Conservation (phyloP, 2,329 filamentous ascomycete species). For the Aspergillus hortae region DNA sequence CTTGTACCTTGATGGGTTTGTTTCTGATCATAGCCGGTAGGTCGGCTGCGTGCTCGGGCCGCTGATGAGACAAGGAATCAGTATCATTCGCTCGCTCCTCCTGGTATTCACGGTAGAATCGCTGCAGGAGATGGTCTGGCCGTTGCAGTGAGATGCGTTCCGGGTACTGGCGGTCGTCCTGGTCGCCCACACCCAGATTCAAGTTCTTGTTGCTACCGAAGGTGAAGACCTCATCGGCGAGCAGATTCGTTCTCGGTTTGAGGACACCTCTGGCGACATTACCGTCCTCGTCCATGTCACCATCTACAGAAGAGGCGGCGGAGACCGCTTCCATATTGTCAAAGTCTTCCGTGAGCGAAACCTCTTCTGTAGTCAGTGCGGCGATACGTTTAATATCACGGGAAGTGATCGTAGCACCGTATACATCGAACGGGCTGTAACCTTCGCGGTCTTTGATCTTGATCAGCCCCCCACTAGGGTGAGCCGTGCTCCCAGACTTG, state of each 20-base stretch:
- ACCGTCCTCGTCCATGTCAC: constrained; percentile 50
- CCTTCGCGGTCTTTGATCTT: constrained; percentile 96
- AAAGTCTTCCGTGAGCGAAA: constrained; percentile 42
- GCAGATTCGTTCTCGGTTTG: constrained; percentile 38
- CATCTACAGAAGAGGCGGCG: constrained; percentile 29
- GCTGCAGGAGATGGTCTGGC: constrained; percentile 70
- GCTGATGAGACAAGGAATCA: constrained; percentile 12
- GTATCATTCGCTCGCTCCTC: constrained; percentile 35
- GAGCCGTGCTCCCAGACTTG: constrained; percentile 50
- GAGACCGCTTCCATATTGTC: constrained; percentile 33
- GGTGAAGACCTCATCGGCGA: constrained; percentile 82
- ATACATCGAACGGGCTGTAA: constrained; percentile 90
- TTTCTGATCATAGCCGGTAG: constrained; percentile 71
- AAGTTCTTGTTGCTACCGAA: constrained; percentile 97
- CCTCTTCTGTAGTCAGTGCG: constrained; percentile 27
- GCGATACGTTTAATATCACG: constrained; percentile 55
- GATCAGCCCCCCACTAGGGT: constrained; percentile 70
- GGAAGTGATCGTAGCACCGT: constrained; percentile 78
- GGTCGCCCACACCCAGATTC: constrained; percentile 88
- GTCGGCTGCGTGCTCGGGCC: constrained; percentile 44
- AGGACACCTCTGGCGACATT: constrained; percentile 24
- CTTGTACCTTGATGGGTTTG: constrained; percentile 70
- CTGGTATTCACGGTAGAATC: constrained; percentile 68
- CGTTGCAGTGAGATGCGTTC: constrained; percentile 75
- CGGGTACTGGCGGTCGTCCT: constrained; percentile 90